These are phyloP conservation scores for Fusarium citri DNA, from an alignment of 2,329 filamentous ascomycete genomes.

Conservation along the genomic window DNA sequence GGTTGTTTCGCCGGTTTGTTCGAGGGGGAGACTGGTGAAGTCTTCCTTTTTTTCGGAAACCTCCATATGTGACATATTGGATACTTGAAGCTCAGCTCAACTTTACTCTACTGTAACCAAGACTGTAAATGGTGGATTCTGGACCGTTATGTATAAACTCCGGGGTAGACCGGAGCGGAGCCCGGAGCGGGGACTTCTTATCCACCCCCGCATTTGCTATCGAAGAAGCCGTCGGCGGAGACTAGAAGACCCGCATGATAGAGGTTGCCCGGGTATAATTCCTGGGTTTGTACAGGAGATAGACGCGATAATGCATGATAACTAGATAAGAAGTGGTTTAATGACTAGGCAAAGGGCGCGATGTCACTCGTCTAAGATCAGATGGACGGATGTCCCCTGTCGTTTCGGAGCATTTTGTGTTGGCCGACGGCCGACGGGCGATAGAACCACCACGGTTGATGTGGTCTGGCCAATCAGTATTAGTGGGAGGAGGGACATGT, in stretches of 20 bases:
- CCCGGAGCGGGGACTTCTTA: background rate
- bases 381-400: background rate
- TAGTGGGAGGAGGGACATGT: background rate
- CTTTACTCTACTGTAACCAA: too few relatives aligned
- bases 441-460: background rate
- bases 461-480: background rate
- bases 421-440: constrained; percentile 8
- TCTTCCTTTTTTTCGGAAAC: constrained; percentile 2
- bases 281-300: background rate
- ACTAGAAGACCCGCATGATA: background rate
- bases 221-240: constrained; percentile 9
- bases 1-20: constrained; percentile 1
- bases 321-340: too few relatives aligned
- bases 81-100: too few relatives aligned
- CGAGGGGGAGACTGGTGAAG: background rate
- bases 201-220: constrained; percentile 24
- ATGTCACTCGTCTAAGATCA: background rate
- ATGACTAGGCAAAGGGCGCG: background rate
- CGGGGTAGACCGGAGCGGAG: background rate
- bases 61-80: background rate
- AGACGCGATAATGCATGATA: background rate
- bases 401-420: background rate
- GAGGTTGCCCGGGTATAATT: background rate
- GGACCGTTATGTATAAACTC: background rate
- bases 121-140: too few relatives aligned